Conservation (phyloP, 345 rosid genomes). For the Murraya paniculata region DNA sequence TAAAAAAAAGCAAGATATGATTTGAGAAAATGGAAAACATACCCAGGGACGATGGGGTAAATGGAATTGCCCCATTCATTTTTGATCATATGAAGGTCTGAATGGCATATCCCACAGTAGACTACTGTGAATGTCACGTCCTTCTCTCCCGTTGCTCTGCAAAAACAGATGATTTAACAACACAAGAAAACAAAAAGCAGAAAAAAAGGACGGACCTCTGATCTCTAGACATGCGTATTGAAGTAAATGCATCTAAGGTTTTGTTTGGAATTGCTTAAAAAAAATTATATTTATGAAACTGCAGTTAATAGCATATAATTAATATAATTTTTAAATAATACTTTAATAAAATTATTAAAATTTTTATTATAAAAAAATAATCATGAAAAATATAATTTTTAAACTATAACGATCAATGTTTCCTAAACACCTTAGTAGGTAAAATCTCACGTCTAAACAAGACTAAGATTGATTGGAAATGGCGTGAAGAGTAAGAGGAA, state of each 20-base stretch:
- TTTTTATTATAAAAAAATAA: too few relatives aligned
- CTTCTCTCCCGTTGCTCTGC: slow-evolving; percentile 42
- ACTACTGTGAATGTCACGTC: slow-evolving; percentile 61
- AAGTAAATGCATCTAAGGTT: background rate
- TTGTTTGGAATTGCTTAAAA: too few relatives aligned
- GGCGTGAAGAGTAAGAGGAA: background rate
- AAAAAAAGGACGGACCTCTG: too few relatives aligned
- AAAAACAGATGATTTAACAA: background rate
- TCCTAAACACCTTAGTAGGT: too few relatives aligned
- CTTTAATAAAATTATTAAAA: too few relatives aligned
- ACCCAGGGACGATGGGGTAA: slow-evolving; percentile 47
- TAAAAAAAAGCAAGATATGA: background rate
- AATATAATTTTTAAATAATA: too few relatives aligned
- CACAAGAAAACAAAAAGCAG: background rate
- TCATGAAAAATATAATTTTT: too few relatives aligned
- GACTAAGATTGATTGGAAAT: too few relatives aligned
- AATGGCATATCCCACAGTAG: slow-evolving; percentile 60
- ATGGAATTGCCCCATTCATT: slow-evolving; percentile 41
- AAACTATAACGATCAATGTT: too few relatives aligned
- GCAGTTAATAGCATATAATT: too few relatives aligned
- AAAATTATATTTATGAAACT: too few relatives aligned
- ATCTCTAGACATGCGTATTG: background rate
- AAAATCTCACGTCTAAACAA: too few relatives aligned
- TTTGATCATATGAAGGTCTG: slow-evolving; percentile 36
- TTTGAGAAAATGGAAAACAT: background rate